These are phyloP conservation scores for Wickerhamiella siamensis DNA, from an alignment of 805 yeast species.

Conservation along the genomic window DNA sequence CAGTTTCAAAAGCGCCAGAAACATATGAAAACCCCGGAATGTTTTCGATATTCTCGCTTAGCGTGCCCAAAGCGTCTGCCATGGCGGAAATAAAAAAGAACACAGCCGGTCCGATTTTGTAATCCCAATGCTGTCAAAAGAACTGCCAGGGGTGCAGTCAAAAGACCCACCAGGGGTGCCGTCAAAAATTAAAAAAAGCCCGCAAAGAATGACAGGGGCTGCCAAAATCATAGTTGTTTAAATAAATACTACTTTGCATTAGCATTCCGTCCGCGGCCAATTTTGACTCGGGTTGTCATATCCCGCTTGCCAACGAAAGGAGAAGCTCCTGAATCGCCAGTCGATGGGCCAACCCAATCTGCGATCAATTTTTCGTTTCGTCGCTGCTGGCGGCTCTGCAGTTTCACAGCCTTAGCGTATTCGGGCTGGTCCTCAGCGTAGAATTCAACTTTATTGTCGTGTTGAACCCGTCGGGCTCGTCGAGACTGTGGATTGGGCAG, in stretches of 20 bases:
- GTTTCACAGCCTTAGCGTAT: conserved; percentile 72
- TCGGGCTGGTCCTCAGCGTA: conserved; percentile 86
- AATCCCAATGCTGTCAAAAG: neutral
- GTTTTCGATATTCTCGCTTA: conserved; percentile 27
- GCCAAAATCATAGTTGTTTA: too few relatives aligned
- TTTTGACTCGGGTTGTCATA: conserved; percentile 39
- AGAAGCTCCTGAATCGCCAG: conserved; percentile 61
- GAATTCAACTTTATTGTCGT: conserved; percentile 63
- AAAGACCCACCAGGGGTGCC: neutral
- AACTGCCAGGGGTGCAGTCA: neutral
- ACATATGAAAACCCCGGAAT: conserved; percentile 46
- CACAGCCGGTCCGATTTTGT: conserved; percentile 2
- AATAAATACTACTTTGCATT: conserved; percentile 32
- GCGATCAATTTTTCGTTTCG: conserved; percentile 73
- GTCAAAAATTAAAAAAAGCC: too few relatives aligned
- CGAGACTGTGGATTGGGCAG: conserved; percentile 80
- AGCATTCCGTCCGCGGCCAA: conserved; percentile 75
- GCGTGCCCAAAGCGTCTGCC: neutral
- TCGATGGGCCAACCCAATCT: conserved; percentile 91
- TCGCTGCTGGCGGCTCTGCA: conserved; percentile 74
- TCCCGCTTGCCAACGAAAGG: conserved; percentile 65
- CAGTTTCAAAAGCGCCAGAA: conserved; percentile 26
- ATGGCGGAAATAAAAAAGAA: conserved; percentile 5
- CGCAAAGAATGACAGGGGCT: neutral
- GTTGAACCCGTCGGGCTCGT: conserved; percentile 60